Conservation (phyloP, 495 filamentous ascomycete genomes). For the Aspergillus haitiensis region DNA sequence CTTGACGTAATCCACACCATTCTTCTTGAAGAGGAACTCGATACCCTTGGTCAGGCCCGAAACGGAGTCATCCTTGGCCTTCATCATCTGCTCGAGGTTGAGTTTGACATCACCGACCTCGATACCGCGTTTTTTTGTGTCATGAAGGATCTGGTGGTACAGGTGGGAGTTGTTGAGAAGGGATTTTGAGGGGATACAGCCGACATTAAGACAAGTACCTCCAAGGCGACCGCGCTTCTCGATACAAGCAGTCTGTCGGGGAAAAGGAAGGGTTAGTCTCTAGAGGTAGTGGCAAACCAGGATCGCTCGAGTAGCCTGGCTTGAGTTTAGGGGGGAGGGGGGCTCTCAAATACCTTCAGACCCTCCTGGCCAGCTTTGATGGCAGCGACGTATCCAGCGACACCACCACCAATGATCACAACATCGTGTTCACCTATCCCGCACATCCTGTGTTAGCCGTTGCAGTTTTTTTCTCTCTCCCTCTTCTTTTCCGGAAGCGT, state of each 20-base stretch:
- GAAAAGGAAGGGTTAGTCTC: slow-evolving; percentile 9
- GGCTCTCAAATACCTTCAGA: slow-evolving; percentile 69
- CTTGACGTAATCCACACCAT: slow-evolving; percentile 94
- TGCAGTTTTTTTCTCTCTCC: slow-evolving; percentile 1
- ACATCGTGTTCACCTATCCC: slow-evolving; percentile 80
- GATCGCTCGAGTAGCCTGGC: slow-evolving; percentile 11
- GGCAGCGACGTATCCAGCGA: slow-evolving; percentile 96
- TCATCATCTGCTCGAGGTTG: slow-evolving; percentile 94
- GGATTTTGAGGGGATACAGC: slow-evolving; percentile 98
- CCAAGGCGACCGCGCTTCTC: slow-evolving; percentile 96
- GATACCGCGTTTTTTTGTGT: slow-evolving; percentile 96
- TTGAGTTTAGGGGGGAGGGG: slow-evolving; percentile 1
- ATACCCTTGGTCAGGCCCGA: slow-evolving; percentile 91
- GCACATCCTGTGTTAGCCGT: slow-evolving; percentile 29
- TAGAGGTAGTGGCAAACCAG: slow-evolving; percentile 6
- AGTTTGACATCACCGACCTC: slow-evolving; percentile 95
- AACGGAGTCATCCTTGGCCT: slow-evolving; percentile 93
- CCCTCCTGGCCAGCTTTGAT: slow-evolving; percentile 99
- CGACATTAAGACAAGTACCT: slow-evolving; percentile 97
- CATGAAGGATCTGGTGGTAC: slow-evolving; percentile 96
- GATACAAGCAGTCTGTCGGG: slow-evolving; percentile 82
- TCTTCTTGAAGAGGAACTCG: slow-evolving; percentile 98
- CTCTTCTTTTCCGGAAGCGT: slow-evolving; percentile 19
- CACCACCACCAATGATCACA: slow-evolving; percentile 95
- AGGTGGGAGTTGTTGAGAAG: slow-evolving; percentile 99